A percentile compares a stretch with the other conserved stretches of the same genome.
Evolutionary conservation across 345 rosid species (phyloP).

Genomic region (Lenwebbia sp.): DNA sequence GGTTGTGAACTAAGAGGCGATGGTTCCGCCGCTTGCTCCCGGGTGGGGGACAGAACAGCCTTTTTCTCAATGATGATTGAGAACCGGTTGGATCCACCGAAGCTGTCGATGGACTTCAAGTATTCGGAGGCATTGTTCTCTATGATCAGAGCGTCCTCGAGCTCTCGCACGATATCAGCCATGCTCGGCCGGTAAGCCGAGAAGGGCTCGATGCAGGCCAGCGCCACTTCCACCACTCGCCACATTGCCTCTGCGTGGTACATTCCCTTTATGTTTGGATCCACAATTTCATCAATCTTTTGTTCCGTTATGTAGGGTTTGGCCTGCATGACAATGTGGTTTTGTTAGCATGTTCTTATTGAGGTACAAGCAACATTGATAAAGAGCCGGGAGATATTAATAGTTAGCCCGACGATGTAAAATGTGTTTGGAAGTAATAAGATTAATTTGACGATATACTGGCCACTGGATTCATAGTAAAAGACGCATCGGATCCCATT

Average conservation of each 20-base stretch:
- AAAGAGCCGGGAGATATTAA: not conserved
- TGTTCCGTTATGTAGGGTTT: slow-evolving; percentile 52
- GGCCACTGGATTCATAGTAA: not conserved
- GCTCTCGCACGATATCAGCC: slow-evolving; percentile 54
- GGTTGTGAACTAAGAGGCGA: slow-evolving; percentile 27
- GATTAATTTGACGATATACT: not conserved
- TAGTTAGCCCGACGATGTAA: not conserved
- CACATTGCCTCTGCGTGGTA: slow-evolving; percentile 77
- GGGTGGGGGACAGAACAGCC: slow-evolving; percentile 18
- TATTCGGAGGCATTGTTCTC: slow-evolving; percentile 78
- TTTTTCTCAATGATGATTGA: slow-evolving; percentile 33
- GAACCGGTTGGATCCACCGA: slow-evolving; percentile 45
- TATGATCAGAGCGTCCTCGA: slow-evolving; percentile 62
- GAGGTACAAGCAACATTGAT: not conserved
- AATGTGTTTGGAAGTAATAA: not conserved
- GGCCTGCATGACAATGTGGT: slow-evolving; percentile 23
- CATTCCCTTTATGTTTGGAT: slow-evolving; percentile 49
- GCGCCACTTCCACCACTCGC: slow-evolving; percentile 67
- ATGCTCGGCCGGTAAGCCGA: slow-evolving; percentile 52
- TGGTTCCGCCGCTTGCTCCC: slow-evolving; percentile 24
- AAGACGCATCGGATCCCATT: not conserved
- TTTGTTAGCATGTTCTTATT: slow-evolving; percentile 3
- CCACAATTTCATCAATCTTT: slow-evolving; percentile 62
- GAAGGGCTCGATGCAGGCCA: slow-evolving; percentile 54
- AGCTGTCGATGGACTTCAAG: slow-evolving; percentile 64